phyloP scores from a whole-genome alignment of 257 asterid genomes.

The Solanum chiquidenum region DNA sequence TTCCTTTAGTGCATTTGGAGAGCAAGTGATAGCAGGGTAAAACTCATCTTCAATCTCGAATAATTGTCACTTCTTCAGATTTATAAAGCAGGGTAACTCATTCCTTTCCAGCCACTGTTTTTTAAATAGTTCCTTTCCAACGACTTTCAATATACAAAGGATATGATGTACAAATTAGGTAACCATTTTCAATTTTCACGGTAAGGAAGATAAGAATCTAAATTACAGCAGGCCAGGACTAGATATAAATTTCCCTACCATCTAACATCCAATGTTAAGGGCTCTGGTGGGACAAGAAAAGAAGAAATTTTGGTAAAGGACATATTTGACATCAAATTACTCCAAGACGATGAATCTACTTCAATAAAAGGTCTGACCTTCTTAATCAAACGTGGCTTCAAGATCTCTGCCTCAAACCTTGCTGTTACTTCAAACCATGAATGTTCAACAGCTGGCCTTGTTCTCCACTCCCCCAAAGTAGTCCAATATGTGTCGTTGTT shows the following conservation, averaged over 20 bases:
- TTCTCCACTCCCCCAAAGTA: slow-evolving; percentile 73
- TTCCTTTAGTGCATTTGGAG: neutral
- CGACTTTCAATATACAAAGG: slow-evolving; percentile 4
- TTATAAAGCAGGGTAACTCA: neutral
- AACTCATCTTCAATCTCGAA: neutral
- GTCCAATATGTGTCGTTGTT: slow-evolving; percentile 58
- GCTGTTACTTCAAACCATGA: slow-evolving; percentile 52
- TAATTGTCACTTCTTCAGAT: neutral
- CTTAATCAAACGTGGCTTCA: slow-evolving; percentile 48
- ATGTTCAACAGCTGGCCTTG: slow-evolving; percentile 57
- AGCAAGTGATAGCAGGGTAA: neutral
- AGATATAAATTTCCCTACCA: slow-evolving; percentile 38
- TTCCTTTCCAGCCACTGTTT: neutral
- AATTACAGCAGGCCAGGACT: neutral
- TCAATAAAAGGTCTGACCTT: slow-evolving; percentile 40
- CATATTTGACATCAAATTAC: slow-evolving; percentile 58
- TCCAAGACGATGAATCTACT: slow-evolving; percentile 55
- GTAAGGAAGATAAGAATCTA: neutral
- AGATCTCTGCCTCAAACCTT: slow-evolving; percentile 35
- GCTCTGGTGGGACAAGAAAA: slow-evolving; percentile 53
- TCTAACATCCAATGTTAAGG: slow-evolving; percentile 71
- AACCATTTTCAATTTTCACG: neutral
- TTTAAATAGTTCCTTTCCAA: neutral
- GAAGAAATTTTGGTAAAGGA: slow-evolving; percentile 74
- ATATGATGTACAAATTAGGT: slow-evolving; percentile 5